Conservation (phyloP, 108 stramenopile genomes). For the Pseudonitzschia multiseries region DNA sequence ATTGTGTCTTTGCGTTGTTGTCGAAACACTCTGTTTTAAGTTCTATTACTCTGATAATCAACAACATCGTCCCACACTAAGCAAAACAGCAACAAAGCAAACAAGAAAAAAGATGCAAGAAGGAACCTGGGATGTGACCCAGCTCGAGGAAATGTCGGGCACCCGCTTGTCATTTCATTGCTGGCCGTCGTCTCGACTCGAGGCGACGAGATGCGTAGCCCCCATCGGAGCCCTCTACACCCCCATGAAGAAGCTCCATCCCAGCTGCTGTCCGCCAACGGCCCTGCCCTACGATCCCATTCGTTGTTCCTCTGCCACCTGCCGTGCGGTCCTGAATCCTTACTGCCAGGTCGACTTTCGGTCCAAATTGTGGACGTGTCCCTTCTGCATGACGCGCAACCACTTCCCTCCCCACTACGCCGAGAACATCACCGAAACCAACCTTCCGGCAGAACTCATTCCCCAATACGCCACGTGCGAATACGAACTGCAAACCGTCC, state of each 20-base stretch:
- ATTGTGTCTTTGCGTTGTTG: too few species aligned
- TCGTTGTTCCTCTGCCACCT: conserved; percentile 88
- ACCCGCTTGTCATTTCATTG: conserved; percentile 94
- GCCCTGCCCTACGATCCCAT: conserved; percentile 97
- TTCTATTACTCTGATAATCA: background rate
- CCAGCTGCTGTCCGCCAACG: conserved; percentile 69
- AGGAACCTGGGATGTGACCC: conserved; percentile 84
- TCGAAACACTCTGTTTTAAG: too few species aligned
- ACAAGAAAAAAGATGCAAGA: conserved; percentile 38
- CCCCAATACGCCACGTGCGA: conserved; percentile 98
- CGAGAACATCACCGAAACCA: conserved; percentile 96
- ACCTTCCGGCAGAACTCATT: conserved; percentile 98
- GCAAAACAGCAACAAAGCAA: background rate
- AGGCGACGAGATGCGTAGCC: conserved; percentile 96
- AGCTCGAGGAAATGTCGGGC: conserved; percentile 83
- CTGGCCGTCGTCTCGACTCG: conserved; percentile 94
- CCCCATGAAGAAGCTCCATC: conserved; percentile 92
- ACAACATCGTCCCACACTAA: background rate
- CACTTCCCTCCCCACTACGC: conserved; percentile 99
- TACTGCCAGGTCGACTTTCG: conserved; percentile 97
- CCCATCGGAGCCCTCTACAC: conserved; percentile 97
- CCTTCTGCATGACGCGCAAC: conserved; percentile 97
- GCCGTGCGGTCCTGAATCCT: conserved; percentile 96
- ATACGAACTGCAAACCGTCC: conserved; percentile 92
- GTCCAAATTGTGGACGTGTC: conserved; percentile 98